These are phyloP conservation scores for Periconia digitata DNA, from an alignment of 2,329 filamentous ascomycete species.

Conservation along the genomic window DNA sequence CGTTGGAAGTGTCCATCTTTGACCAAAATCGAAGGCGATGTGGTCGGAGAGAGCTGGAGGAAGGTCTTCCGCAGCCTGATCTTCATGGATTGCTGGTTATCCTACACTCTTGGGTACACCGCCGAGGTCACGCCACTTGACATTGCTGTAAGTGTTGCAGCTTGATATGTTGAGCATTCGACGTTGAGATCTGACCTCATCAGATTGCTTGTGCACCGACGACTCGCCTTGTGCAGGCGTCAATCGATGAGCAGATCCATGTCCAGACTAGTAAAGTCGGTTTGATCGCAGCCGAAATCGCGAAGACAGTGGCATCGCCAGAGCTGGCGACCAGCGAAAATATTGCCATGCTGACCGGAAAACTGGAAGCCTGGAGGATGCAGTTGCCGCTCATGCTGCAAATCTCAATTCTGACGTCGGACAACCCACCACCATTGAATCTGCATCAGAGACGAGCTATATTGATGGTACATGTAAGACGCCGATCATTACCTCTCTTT, in stretches of 20 bases:
- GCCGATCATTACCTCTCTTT: background rate
- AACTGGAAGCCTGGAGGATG: slow-evolving; percentile 37
- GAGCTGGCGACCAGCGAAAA: slow-evolving; percentile 33
- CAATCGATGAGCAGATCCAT: slow-evolving; percentile 37
- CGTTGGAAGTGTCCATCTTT: slow-evolving; percentile 31
- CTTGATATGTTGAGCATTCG: background rate
- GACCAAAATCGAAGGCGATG: background rate
- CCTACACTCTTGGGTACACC: slow-evolving; percentile 40
- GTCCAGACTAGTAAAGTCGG: slow-evolving; percentile 38
- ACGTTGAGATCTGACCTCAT: slow-evolving; percentile 15
- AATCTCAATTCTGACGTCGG: slow-evolving; percentile 31
- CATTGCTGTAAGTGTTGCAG: slow-evolving; percentile 23
- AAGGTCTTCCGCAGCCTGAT: slow-evolving; percentile 38
- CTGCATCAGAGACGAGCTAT: slow-evolving; percentile 37
- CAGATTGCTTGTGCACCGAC: slow-evolving; percentile 25
- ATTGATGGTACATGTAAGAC: slow-evolving; percentile 40
- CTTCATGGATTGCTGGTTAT: slow-evolving; percentile 45
- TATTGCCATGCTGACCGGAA: slow-evolving; percentile 29
- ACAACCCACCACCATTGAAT: slow-evolving; percentile 24
- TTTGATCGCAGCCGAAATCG: slow-evolving; percentile 40
- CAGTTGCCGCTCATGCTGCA: slow-evolving; percentile 36
- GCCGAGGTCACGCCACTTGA: slow-evolving; percentile 34
- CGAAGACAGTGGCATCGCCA: slow-evolving; percentile 33
- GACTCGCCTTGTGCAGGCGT: slow-evolving; percentile 12
- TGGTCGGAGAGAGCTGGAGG: slow-evolving; percentile 22